A percentile compares a stretch with the other conserved stretches of the same genome.
Evolutionary conservation across 805 yeast genomes (phyloP).

Genomic region (Spathaspora arborariae): DNA sequence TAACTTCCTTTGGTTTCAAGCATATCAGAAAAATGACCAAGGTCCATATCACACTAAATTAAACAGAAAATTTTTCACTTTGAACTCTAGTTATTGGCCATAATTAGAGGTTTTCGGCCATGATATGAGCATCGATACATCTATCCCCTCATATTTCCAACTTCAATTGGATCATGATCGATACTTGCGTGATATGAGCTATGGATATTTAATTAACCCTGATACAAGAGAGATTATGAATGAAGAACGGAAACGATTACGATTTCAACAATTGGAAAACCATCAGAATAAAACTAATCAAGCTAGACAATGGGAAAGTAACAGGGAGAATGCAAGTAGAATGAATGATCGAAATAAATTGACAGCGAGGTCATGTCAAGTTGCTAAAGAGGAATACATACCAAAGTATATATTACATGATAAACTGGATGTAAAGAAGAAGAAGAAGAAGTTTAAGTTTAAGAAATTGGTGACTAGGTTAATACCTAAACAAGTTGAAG

Average conservation of each 20-base stretch:
- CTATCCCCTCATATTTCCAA: background rate
- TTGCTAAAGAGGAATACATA: background rate
- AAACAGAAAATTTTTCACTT: too few relatives aligned
- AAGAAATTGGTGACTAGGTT: background rate
- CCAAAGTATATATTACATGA: background rate
- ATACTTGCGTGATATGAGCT: background rate
- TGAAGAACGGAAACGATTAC: background rate
- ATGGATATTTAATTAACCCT: background rate
- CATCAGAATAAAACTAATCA: background rate
- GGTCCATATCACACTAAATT: background rate
- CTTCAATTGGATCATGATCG: background rate
- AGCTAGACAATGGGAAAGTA: background rate
- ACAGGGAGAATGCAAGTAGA: background rate
- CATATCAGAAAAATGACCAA: background rate
- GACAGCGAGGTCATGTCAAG: background rate
- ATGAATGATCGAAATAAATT: background rate
- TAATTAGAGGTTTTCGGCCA: background rate
- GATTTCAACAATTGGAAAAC: background rate
- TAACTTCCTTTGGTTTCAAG: background rate
- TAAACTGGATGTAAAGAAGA: background rate
- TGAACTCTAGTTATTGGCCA: background rate
- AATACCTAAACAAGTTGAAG: background rate
- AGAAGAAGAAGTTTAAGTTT: background rate
- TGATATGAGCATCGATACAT: background rate
- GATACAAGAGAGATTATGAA: background rate